A percentile compares a stretch with the other conserved stretches of the same genome.
These are phyloP conservation scores for Rhodotorula sp. DNA, from an alignment of 1,284 basidiomycete genomes.

Conservation along the genomic window DNA sequence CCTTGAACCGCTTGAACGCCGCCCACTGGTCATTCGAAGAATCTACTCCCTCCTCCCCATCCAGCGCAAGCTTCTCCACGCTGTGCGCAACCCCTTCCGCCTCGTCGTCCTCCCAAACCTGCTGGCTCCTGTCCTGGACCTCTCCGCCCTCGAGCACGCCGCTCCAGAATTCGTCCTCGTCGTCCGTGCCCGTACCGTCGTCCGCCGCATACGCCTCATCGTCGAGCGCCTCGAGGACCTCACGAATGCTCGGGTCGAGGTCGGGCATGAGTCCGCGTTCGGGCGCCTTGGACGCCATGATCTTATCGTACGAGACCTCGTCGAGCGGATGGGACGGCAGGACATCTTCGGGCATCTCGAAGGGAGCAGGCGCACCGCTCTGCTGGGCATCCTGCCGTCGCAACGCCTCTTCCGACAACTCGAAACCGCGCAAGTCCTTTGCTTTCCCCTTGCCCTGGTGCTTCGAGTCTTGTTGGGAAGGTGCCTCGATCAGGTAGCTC, in stretches of 20 bases:
- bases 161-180: conserved; percentile 56
- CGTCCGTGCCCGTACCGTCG: conserved; percentile 40
- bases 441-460: conserved; percentile 35
- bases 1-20: conserved; percentile 52
- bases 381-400: background rate
- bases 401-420: conserved; percentile 6
- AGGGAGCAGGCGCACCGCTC: background rate
- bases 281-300: conserved; percentile 23
- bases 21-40: conserved; percentile 24
- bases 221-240: conserved; percentile 90
- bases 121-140: conserved; percentile 29
- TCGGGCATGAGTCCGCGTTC: conserved; percentile 84
- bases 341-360: conserved; percentile 37
- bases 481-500: conserved; percentile 41
- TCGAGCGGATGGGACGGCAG: conserved; percentile 40
- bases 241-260: conserved; percentile 93
- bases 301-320: conserved; percentile 37
- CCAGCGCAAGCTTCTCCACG: conserved; percentile 61
- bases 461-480: conserved; percentile 26
- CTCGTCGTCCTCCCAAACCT: conserved; percentile 34
- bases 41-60: background rate
- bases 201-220: conserved; percentile 81
- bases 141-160: conserved; percentile 46
- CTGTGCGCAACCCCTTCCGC: conserved; percentile 43
- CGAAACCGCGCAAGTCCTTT: conserved; percentile 7